Evolutionary conservation across 176 grass and related monocot genomes (phyloP).

Genomic region (Hordeum vulgare): DNA sequence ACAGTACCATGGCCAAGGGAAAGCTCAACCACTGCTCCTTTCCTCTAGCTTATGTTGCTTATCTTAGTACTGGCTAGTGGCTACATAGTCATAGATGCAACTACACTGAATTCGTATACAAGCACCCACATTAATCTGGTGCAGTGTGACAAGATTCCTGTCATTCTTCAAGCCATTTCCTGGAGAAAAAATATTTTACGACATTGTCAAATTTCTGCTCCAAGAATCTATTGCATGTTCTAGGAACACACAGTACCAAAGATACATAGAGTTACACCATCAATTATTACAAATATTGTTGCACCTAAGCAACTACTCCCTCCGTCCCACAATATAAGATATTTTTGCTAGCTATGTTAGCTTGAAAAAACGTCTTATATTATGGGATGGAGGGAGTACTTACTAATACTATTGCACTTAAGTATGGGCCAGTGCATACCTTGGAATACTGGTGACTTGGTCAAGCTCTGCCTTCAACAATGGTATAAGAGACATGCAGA

Average conservation of each 20-base stretch:
- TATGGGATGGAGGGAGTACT: neutral
- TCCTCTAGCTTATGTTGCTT: constrained; percentile 10
- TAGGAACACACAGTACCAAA: neutral
- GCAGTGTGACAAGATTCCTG: neutral
- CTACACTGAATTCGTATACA: neutral
- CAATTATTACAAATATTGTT: neutral
- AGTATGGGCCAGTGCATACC: constrained; percentile 16
- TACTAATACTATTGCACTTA: neutral
- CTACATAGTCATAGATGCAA: constrained; percentile 9
- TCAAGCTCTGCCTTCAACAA: constrained; percentile 2
- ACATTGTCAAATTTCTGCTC: neutral
- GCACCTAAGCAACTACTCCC: neutral
- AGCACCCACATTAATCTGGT: constrained; percentile 1
- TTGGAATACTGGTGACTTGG: neutral
- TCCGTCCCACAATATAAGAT: too few relatives aligned
- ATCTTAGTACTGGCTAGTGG: neutral
- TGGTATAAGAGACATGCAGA: constrained; percentile 3
- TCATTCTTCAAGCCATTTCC: constrained; percentile 20
- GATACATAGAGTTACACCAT: neutral
- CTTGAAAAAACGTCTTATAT: too few relatives aligned
- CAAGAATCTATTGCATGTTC: neutral
- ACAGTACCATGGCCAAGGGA: constrained; percentile 18
- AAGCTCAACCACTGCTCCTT: constrained; percentile 22
- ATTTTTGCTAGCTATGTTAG: too few relatives aligned
- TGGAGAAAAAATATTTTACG: constrained; percentile 5